Evolutionary conservation across 2,329 filamentous ascomycete species (phyloP).

Genomic region (Monosporascus cannonballus): DNA sequence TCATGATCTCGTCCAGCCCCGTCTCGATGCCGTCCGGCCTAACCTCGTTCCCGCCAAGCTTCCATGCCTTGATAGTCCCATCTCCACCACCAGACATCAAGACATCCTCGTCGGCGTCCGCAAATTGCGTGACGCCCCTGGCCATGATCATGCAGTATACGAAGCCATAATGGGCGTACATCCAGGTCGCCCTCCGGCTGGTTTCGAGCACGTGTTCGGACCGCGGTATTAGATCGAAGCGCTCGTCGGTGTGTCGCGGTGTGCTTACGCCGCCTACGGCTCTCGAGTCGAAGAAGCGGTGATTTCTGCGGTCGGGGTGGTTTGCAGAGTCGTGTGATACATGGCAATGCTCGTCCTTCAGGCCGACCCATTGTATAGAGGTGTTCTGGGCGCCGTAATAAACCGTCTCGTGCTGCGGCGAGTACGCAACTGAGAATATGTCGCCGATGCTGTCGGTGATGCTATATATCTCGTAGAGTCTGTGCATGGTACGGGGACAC

Average conservation of each 20-base stretch:
- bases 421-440: conserved; percentile 92
- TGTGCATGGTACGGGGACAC: conserved; percentile 69
- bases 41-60: conserved; percentile 44
- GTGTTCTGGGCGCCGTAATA: conserved; percentile 94
- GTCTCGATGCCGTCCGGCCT: conserved; percentile 48
- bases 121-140: conserved; percentile 58
- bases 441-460: conserved; percentile 88
- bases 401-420: conserved; percentile 68
- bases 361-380: conserved; percentile 85
- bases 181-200: conserved; percentile 69
- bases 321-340: conserved; percentile 57
- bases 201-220: conserved; percentile 66
- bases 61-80: conserved; percentile 93
- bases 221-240: conserved; percentile 48
- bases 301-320: conserved; percentile 71
- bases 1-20: conserved; percentile 64
- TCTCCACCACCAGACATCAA: conserved; percentile 89
- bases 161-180: conserved; percentile 93
- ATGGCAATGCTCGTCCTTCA: conserved; percentile 57
- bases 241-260: conserved; percentile 60
- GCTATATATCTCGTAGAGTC: conserved; percentile 85
- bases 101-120: conserved; percentile 70
- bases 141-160: conserved; percentile 94
- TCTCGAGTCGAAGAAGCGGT: conserved; percentile 88
- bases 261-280: conserved; percentile 78